Evolutionary conservation across 768 basidiomycete species (phyloP).

Genomic region (Tylopilus felleus): DNA sequence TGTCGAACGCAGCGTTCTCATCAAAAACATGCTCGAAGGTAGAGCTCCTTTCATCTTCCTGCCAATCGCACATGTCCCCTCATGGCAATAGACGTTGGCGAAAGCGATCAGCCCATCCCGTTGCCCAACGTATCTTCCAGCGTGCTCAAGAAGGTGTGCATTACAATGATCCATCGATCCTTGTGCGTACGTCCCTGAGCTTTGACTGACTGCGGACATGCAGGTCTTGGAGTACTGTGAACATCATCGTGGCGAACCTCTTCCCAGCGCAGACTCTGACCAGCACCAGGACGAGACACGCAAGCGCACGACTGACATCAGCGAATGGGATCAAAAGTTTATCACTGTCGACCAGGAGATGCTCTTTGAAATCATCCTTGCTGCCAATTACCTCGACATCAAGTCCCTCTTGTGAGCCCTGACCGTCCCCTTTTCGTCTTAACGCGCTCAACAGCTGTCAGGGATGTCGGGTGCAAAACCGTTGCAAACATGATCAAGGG

Average conservation of each 20-base stretch:
- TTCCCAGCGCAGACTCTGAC: slow-evolving; percentile 80
- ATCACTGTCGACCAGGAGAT: slow-evolving; percentile 99
- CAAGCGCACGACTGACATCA: slow-evolving; percentile 97
- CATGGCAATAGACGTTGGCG: slow-evolving; percentile 73
- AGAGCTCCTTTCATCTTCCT: slow-evolving; percentile 5
- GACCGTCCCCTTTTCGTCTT: neutral
- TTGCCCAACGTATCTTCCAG: slow-evolving; percentile 91
- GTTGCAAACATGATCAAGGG: slow-evolving; percentile 99
- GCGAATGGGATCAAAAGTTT: slow-evolving; percentile 99
- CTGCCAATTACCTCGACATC: slow-evolving; percentile 99
- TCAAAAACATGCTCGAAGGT: slow-evolving; percentile 99
- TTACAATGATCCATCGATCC: neutral
- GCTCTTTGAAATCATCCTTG: slow-evolving; percentile 99
- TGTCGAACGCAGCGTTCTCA: slow-evolving; percentile 91
- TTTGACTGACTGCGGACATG: slow-evolving; percentile 1
- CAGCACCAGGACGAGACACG: slow-evolving; percentile 88
- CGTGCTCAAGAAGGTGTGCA: slow-evolving; percentile 82
- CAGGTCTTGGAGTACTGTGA: slow-evolving; percentile 99
- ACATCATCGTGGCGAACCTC: slow-evolving; percentile 96
- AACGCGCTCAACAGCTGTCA: slow-evolving; percentile 30
- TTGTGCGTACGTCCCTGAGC: neutral
- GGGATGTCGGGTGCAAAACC: slow-evolving; percentile 97
- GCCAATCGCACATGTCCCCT: neutral
- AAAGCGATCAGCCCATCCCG: slow-evolving; percentile 91
- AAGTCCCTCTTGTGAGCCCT: slow-evolving; percentile 87